These are phyloP conservation scores for Immersiporthe knoxdaviesiana DNA, from an alignment of 2,329 filamentous ascomycete genomes.

Conservation along the genomic window DNA sequence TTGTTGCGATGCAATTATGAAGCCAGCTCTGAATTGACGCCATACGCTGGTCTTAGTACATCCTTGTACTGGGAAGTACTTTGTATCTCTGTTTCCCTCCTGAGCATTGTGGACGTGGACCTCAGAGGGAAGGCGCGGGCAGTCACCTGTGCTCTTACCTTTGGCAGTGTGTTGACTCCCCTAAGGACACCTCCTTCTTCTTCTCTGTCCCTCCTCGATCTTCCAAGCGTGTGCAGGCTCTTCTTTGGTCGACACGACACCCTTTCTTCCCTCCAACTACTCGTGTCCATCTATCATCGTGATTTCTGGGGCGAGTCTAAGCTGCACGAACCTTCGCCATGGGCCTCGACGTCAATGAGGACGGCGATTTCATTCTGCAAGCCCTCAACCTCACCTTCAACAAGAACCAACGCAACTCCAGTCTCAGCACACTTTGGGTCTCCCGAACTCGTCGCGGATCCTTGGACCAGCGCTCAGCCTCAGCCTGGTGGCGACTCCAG, in stretches of 20 bases:
- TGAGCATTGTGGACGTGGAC: constrained; percentile 33
- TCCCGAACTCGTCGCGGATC: background rate
- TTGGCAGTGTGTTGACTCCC: background rate
- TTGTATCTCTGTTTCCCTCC: too few species aligned
- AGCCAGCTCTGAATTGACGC: too few species aligned
- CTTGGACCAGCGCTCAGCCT: constrained; percentile 30
- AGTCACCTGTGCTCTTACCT: background rate
- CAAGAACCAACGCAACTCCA: constrained; percentile 3
- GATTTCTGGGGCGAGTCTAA: too few species aligned
- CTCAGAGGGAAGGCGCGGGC: background rate
- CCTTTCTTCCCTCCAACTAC: background rate
- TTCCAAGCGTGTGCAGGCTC: background rate
- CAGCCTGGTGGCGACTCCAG: constrained; percentile 36
- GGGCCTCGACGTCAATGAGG: constrained; percentile 3
- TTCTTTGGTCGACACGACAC: background rate
- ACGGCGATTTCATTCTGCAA: constrained; percentile 3
- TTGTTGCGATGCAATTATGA: constrained; percentile 42
- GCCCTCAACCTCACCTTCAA: background rate
- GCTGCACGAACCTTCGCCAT: background rate
- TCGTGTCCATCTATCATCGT: background rate
- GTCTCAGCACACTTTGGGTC: constrained; percentile 9
- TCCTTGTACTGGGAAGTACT: too few species aligned
- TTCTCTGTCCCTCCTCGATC: background rate
- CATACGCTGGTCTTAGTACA: too few species aligned
- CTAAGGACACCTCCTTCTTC: too few species aligned